These are phyloP conservation scores for Cryptococcus sp. DNA, from an alignment of 1,284 basidiomycete genomes.

Conservation along the genomic window DNA sequence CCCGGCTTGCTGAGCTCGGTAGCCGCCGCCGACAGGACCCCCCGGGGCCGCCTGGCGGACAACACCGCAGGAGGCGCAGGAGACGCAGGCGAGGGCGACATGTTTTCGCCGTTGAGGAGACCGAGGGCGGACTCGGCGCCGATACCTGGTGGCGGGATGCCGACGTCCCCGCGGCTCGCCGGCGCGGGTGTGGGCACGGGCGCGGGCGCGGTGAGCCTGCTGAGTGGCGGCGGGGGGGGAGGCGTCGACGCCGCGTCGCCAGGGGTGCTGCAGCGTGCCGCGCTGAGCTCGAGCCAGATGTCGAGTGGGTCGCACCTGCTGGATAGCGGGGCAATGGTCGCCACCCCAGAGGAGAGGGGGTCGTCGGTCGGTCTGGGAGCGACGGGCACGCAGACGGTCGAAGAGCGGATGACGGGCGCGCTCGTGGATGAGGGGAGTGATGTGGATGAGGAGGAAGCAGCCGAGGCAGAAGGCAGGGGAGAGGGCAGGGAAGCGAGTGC, in stretches of 20 bases:
- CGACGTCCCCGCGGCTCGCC: constrained; percentile 1
- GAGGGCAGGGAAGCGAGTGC: constrained; percentile 3
- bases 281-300: constrained; percentile 23
- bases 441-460: constrained; percentile 44
- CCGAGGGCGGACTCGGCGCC: constrained; percentile 44
- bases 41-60: neutral
- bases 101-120: constrained; percentile 29
- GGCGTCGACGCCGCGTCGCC: constrained; percentile 13
- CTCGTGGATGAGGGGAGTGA: constrained; percentile 42
- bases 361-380: constrained; percentile 1
- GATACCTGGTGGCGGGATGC: constrained; percentile 16
- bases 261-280: constrained; percentile 19
- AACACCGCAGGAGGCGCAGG: no score
- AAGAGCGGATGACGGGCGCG: constrained; percentile 20
- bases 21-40: constrained; percentile 7
- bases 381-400: constrained; percentile 17
- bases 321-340: constrained; percentile 52
- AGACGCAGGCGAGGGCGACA: constrained; percentile 22
- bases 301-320: constrained; percentile 35
- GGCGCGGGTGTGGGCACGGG: constrained; percentile 6
- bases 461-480: constrained; percentile 11
- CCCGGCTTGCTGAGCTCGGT: constrained; percentile 2
- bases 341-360: neutral
- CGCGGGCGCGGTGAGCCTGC: constrained; percentile 23
- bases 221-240: constrained; percentile 27